Evolutionary conservation across 306 rosid species (phyloP).

Genomic region (Medicago lupulina): DNA sequence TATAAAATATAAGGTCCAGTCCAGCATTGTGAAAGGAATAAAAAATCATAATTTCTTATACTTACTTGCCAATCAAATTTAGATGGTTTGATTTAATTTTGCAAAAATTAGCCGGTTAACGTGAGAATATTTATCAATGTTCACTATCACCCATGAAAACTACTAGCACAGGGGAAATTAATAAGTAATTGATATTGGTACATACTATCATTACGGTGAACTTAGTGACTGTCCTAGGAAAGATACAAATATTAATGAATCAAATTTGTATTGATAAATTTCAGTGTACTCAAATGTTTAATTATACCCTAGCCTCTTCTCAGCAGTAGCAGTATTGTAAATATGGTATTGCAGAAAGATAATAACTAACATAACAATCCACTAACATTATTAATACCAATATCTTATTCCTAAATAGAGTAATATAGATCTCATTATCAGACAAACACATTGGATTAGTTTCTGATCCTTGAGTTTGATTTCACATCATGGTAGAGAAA

Average conservation of each 20-base stretch:
- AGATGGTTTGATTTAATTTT: background rate
- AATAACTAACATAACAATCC: background rate
- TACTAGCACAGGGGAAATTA: background rate
- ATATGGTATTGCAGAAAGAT: background rate
- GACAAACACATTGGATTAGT: background rate
- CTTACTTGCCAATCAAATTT: background rate
- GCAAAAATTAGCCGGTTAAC: background rate
- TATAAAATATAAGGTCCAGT: slow-evolving; percentile 29
- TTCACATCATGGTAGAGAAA: background rate
- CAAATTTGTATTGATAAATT: background rate
- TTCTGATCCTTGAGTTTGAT: background rate
- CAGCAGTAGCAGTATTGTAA: background rate
- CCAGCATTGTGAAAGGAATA: slow-evolving; percentile 29
- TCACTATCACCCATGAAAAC: background rate
- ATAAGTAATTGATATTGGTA: background rate
- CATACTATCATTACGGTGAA: background rate
- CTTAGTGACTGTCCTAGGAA: background rate
- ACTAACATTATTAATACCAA: background rate
- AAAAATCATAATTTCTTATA: slow-evolving; percentile 17
- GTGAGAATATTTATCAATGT: background rate
- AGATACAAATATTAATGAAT: background rate
- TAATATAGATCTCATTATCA: background rate
- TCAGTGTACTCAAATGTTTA: background rate
- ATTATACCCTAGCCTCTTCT: background rate
- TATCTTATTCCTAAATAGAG: background rate